A percentile compares a stretch with the other conserved stretches of the same genome.
Conservation (phyloP, 2,329 filamentous ascomycete species). For the Trichoderma sp. region DNA sequence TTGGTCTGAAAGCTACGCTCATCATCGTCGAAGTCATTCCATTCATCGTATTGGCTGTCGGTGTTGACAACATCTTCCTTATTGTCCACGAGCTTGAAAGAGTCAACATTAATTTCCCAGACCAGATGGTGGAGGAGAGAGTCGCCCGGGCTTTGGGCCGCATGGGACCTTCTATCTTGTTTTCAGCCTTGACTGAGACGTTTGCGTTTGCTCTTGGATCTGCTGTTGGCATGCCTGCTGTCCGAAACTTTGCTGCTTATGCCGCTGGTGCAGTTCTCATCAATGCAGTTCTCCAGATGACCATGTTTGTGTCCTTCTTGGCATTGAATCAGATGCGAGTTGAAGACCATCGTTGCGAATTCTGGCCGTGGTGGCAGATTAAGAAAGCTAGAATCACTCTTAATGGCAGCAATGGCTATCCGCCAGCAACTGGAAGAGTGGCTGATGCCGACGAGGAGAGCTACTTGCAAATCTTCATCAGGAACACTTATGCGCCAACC, state of each 20-base stretch:
- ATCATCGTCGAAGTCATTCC: constrained; percentile 99
- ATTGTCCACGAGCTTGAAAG: constrained; percentile 98
- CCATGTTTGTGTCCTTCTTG: constrained; percentile 92
- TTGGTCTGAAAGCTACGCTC: constrained; percentile 88
- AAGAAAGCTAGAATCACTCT: constrained; percentile 71
- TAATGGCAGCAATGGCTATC: constrained; percentile 56
- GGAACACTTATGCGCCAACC: constrained; percentile 81
- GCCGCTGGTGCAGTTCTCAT: constrained; percentile 95
- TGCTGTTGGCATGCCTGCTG: constrained; percentile 96
- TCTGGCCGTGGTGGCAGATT: constrained; percentile 85
- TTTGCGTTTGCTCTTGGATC: constrained; percentile 89
- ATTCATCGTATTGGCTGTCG: constrained; percentile 93
- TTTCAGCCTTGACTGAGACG: constrained; percentile 94
- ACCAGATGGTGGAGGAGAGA: constrained; percentile 82
- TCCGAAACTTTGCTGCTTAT: constrained; percentile 95
- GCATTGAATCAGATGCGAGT: constrained; percentile 89
- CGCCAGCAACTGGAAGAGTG: constrained; percentile 55
- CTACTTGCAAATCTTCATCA: constrained; percentile 80
- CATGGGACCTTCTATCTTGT: constrained; percentile 94
- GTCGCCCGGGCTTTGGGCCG: constrained; percentile 87
- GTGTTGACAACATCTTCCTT: constrained; percentile 98
- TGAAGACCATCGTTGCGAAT: constrained; percentile 85
- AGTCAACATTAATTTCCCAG: constrained; percentile 87
- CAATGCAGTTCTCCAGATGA: constrained; percentile 95
- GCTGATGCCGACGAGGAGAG: constrained; percentile 84